phyloP scores from a whole-genome alignment of 495 filamentous ascomycete genomes.

The Niebla homalea region DNA sequence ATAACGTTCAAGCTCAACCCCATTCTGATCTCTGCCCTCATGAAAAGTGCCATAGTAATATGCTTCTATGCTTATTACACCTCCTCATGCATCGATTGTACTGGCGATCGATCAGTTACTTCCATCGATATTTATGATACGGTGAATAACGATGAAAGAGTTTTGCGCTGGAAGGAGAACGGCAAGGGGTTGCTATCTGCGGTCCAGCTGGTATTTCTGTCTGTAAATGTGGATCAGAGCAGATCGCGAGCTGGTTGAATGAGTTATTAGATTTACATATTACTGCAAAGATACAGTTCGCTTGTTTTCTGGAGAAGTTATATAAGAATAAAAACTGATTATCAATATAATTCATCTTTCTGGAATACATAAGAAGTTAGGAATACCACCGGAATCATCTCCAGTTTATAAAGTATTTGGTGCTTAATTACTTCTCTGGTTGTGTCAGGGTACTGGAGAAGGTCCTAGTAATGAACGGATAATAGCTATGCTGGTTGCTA shows the following conservation, averaged over 20 bases:
- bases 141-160: slow-evolving; percentile 7
- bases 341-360: too few relatives aligned
- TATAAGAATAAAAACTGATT: too few relatives aligned
- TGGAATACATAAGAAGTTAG: too few relatives aligned
- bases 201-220: slow-evolving; percentile 12
- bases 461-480: too few relatives aligned
- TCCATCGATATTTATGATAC: slow-evolving; percentile 15
- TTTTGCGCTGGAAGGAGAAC: slow-evolving; percentile 13
- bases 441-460: too few relatives aligned
- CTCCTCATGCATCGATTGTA: slow-evolving; percentile 16
- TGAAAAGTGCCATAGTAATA: slow-evolving; percentile 22
- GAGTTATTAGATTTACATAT: too few relatives aligned
- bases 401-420: too few relatives aligned
- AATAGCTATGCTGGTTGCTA: too few relatives aligned
- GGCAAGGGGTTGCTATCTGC: slow-evolving; percentile 21
- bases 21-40: slow-evolving; percentile 15
- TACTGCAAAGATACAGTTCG: too few relatives aligned
- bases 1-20: slow-evolving; percentile 18
- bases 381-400: too few relatives aligned
- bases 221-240: slow-evolving; percentile 18
- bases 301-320: too few relatives aligned
- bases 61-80: slow-evolving; percentile 19
- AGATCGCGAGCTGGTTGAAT: slow-evolving; percentile 23
- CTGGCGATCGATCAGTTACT: slow-evolving; percentile 1
- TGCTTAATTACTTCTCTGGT: too few relatives aligned